Conservation (phyloP, 495 filamentous ascomycete species). For the Trichoderma gamsii region DNA sequence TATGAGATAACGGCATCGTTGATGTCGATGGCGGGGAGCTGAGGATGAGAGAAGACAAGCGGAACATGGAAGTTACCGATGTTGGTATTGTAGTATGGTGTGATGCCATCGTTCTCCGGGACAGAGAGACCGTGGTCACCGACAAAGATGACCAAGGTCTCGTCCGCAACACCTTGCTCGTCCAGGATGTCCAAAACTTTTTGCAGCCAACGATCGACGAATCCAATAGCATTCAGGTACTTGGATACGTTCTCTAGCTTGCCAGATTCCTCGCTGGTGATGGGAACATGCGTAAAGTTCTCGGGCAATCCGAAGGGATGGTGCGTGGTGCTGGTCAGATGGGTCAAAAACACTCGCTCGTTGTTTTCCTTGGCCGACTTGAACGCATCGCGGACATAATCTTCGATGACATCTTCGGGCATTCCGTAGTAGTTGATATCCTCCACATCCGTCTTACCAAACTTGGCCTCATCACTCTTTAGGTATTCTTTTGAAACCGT, state of each 20-base stretch:
- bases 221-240: constrained; percentile 40
- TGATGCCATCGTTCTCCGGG: constrained; percentile 39
- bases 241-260: constrained; percentile 28
- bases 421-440: constrained; percentile 47
- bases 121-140: constrained; percentile 45
- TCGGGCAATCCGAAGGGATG: constrained; percentile 38
- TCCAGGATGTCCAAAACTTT: constrained; percentile 39
- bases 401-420: constrained; percentile 38
- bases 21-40: constrained; percentile 39
- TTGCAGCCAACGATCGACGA: constrained; percentile 41
- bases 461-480: constrained; percentile 27
- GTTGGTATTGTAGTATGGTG: constrained; percentile 47
- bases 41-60: constrained; percentile 43
- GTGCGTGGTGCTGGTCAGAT: constrained; percentile 43
- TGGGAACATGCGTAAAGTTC: neutral
- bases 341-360: constrained; percentile 41
- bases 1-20: constrained; percentile 37
- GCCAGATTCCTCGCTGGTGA: constrained; percentile 27
- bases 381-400: constrained; percentile 40
- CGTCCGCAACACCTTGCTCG: constrained; percentile 41
- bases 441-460: constrained; percentile 24
- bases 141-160: constrained; percentile 45
- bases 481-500: constrained; percentile 33
- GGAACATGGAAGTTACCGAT: constrained; percentile 47
- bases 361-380: constrained; percentile 36